Evolutionary conservation across 2,329 filamentous ascomycete genomes (phyloP), one percentile per base, ranked within the genome.

Genomic region (Neoascochyta sp.): DNA sequence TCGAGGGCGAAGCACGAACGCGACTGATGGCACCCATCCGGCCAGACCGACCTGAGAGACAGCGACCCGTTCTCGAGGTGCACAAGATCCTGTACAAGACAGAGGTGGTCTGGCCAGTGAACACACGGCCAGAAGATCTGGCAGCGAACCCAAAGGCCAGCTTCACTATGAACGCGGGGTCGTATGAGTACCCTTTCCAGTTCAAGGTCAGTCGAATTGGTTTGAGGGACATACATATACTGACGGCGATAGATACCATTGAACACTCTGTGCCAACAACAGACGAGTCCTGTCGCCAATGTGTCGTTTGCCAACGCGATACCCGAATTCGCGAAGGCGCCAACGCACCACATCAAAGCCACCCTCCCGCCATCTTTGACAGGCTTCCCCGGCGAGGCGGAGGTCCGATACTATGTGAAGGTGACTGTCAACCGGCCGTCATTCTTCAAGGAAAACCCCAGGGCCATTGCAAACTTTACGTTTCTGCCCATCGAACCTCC

Each of bases 401-500:
- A 95, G 63, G 89, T 96, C 38, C 77, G 81, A 47, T 98, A 98
- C 65, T 98, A 86, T 58, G 75, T 96, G 57, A 98, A 98, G 62
- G 87, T 84, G n/a, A 96, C 92, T 0, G 80, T 96, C 5, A 86
- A 88, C 52, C 74, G 88, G n/a, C 87, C 88, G 0, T 81, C 84
- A 9, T 74, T 95, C 36, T 86, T 93, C 64, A 90, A 90, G 57
- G 88, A 95, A 65, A 95, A 95, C 52, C 84, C 87, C 62, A 74
- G 89, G 31, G 61, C 66, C 9, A 49, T 68, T 52, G 51, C 52
- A 16, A 56, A 58, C 41, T 83, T 95, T 65, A 90, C 86, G 36
- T 92, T 98, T 58, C 73, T 95, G 20, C 92, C 92, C 4, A 90
- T 96, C 46, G 92, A 98, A 61, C 86, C 87, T 5, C 89, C 90